Percentiles rank a stretch among this genome's conserved stretches.
Conservation (phyloP, 2,329 filamentous ascomycete species). For the Aspergillus chevalieri region DNA sequence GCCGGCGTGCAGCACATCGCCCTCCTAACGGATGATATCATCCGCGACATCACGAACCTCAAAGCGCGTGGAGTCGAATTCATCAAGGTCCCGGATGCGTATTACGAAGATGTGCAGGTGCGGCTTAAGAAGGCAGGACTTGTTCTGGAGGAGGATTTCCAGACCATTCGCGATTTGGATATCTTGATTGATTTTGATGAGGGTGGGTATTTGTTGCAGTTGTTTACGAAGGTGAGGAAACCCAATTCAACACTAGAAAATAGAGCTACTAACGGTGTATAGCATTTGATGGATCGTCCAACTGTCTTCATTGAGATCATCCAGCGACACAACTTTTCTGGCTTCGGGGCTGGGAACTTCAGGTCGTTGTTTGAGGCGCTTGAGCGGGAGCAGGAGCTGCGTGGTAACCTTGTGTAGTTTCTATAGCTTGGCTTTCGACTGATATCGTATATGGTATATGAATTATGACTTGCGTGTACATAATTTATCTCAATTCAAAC, state of each 20-base stretch:
- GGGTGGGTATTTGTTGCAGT: slow-evolving; percentile 70
- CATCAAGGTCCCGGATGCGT: slow-evolving; percentile 79
- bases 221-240: slow-evolving; percentile 60
- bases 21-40: slow-evolving; percentile 73
- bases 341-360: slow-evolving; percentile 93
- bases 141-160: slow-evolving; percentile 70
- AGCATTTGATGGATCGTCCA: slow-evolving; percentile 84
- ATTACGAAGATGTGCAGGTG: slow-evolving; percentile 71
- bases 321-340: slow-evolving; percentile 81
- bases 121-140: slow-evolving; percentile 60
- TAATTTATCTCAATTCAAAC: too few species aligned
- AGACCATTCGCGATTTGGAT: slow-evolving; percentile 67
- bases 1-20: slow-evolving; percentile 92
- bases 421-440: not conserved
- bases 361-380: slow-evolving; percentile 93
- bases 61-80: slow-evolving; percentile 87
- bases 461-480: too few species aligned
- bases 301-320: slow-evolving; percentile 97
- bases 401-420: slow-evolving; percentile 62
- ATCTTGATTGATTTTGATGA: slow-evolving; percentile 96
- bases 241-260: not conserved
- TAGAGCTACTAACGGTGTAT: slow-evolving; percentile 1
- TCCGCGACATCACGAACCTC: slow-evolving; percentile 68
- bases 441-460: too few species aligned
- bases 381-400: slow-evolving; percentile 80